phyloP scores from a whole-genome alignment of 257 asterid genomes.

The Cordia subcordata region DNA sequence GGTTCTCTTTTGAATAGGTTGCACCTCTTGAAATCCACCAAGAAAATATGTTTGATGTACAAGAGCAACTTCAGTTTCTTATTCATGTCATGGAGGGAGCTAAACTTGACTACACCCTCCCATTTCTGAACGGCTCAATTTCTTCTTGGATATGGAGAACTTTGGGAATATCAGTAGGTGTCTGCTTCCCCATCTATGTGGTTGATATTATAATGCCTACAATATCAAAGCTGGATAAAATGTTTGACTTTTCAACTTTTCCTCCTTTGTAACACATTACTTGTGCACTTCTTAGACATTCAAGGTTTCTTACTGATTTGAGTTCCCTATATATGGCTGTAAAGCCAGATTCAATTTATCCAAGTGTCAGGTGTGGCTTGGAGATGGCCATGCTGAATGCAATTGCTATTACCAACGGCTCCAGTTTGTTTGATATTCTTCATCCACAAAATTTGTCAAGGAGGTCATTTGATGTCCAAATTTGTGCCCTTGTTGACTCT shows the following conservation, averaged over 20 bases:
- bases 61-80: slow-evolving; percentile 86
- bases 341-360: slow-evolving; percentile 80
- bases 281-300: not conserved
- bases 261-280: not conserved
- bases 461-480: slow-evolving; percentile 44
- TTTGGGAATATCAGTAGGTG: slow-evolving; percentile 77
- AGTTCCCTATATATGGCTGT: slow-evolving; percentile 20
- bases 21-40: slow-evolving; percentile 91
- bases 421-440: slow-evolving; percentile 59
- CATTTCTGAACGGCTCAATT: slow-evolving; percentile 66
- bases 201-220: not conserved
- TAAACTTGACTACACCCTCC: slow-evolving; percentile 41
- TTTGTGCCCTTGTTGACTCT: slow-evolving; percentile 86
- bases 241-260: not conserved
- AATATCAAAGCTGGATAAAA: too few relatives aligned
- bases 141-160: slow-evolving; percentile 87
- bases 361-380: slow-evolving; percentile 91
- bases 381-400: slow-evolving; percentile 95
- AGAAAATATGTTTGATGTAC: slow-evolving; percentile 72
- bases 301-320: slow-evolving; percentile 14
- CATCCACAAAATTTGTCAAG: slow-evolving; percentile 30
- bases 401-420: slow-evolving; percentile 58
- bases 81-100: slow-evolving; percentile 65
- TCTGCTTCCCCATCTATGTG: slow-evolving; percentile 7
- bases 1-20: slow-evolving; percentile 45